Evolutionary conservation across 2,329 filamentous ascomycete genomes (phyloP).

Genomic region (Phialophora expanda): DNA sequence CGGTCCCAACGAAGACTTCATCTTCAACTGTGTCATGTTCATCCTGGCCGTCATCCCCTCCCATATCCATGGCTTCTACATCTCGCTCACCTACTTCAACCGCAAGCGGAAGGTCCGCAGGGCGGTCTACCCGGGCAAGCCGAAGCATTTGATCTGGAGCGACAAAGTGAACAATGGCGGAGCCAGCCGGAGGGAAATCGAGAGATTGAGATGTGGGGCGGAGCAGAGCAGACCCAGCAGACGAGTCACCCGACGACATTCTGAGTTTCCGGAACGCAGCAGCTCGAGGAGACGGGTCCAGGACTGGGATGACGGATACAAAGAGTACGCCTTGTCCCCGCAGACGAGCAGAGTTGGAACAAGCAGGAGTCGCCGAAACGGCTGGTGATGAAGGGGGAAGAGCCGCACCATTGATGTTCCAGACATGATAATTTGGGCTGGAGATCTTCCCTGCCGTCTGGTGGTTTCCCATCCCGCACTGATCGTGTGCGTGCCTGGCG

Average conservation of each 20-base stretch:
- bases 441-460: neutral
- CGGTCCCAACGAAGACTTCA: conserved; percentile 45
- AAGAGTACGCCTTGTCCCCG: conserved; percentile 20
- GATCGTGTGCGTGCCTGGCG: neutral
- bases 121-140: conserved; percentile 47
- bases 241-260: conserved; percentile 19
- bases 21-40: conserved; percentile 49
- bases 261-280: neutral
- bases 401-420: neutral
- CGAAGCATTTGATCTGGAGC: conserved; percentile 45
- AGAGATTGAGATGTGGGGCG: conserved; percentile 41
- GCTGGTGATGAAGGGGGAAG: neutral
- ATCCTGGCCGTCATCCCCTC: conserved; percentile 49
- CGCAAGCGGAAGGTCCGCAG: conserved; percentile 47
- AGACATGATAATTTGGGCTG: neutral
- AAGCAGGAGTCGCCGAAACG: conserved; percentile 9
- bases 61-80: conserved; percentile 51
- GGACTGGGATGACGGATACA: conserved; percentile 31
- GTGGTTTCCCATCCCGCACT: neutral
- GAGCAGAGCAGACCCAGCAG: conserved; percentile 23
- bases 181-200: conserved; percentile 43
- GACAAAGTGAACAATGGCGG: conserved; percentile 48
- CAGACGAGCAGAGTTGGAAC: conserved; percentile 9
- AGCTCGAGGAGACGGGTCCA: conserved; percentile 15
- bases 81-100: conserved; percentile 49